Evolutionary conservation across 805 yeast genomes (phyloP).

Genomic region (Ogataea neopini): DNA sequence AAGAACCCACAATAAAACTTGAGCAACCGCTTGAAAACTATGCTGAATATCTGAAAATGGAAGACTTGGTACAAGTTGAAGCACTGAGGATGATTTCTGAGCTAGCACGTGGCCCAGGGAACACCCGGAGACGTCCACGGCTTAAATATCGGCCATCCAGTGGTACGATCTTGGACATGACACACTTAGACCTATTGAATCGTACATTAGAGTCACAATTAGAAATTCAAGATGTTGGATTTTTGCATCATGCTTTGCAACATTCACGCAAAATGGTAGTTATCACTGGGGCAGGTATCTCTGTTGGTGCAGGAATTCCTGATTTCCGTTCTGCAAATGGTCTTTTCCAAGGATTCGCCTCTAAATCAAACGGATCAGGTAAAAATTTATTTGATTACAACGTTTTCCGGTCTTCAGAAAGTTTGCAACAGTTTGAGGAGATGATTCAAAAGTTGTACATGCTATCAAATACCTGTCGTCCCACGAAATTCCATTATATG

Average conservation of each 20-base stretch:
- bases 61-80: constrained; percentile 8
- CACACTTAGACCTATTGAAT: constrained; percentile 26
- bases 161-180: constrained; percentile 45
- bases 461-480: constrained; percentile 55
- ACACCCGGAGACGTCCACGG: constrained; percentile 43
- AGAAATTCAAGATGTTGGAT: constrained; percentile 44
- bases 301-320: constrained; percentile 90
- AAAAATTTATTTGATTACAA: constrained; percentile 74
- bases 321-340: constrained; percentile 74
- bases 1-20: not conserved
- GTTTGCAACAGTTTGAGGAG: constrained; percentile 66
- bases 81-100: not conserved
- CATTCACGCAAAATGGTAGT: constrained; percentile 62
- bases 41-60: not conserved
- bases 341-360: constrained; percentile 57
- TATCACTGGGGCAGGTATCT: constrained; percentile 87
- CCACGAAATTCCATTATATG: constrained; percentile 74
- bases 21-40: not conserved
- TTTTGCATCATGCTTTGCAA: constrained; percentile 51
- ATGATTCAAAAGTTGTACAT: constrained; percentile 66
- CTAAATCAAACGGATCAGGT: constrained; percentile 44
- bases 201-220: constrained; percentile 36
- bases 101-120: not conserved
- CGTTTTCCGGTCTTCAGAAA: constrained; percentile 64
- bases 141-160: constrained; percentile 47